A percentile compares a stretch with the other conserved stretches of the same genome.
phyloP scores from a whole-genome alignment of 495 filamentous ascomycete species.

The Pseudoneurospora amorphoporcata region DNA sequence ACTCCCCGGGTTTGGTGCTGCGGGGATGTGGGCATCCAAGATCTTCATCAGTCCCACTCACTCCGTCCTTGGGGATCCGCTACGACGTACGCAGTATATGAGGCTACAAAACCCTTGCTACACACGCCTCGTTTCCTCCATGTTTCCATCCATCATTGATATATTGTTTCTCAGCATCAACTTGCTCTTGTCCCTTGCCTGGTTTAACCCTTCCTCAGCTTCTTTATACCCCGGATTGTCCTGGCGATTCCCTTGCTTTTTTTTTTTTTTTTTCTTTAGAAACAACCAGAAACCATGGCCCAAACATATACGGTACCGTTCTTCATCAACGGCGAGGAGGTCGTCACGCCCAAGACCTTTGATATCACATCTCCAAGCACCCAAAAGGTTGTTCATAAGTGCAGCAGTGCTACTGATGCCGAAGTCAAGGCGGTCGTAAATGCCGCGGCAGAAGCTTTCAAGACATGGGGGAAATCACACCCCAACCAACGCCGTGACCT shows the following conservation, averaged over 20 bases:
- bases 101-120: background rate
- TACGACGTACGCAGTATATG: background rate
- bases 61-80: background rate
- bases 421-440: conserved; percentile 54
- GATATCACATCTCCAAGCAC: conserved; percentile 56
- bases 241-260: background rate
- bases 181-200: background rate
- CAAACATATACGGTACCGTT: conserved; percentile 47
- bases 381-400: conserved; percentile 48
- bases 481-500: conserved; percentile 57
- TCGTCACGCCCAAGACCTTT: conserved; percentile 50
- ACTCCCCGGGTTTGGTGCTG: background rate
- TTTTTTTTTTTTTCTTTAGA: background rate
- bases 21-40: background rate
- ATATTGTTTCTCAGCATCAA: background rate
- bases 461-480: conserved; percentile 55
- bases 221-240: background rate
- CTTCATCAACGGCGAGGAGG: conserved; percentile 61
- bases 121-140: background rate
- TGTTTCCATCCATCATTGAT: background rate
- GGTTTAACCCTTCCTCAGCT: background rate
- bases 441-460: conserved; percentile 58
- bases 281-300: conserved; percentile 4
- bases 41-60: background rate
- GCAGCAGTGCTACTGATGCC: conserved; percentile 49